Evolutionary conservation across 768 basidiomycete genomes (phyloP).

Genomic region (Gloeostereum incarnatum): DNA sequence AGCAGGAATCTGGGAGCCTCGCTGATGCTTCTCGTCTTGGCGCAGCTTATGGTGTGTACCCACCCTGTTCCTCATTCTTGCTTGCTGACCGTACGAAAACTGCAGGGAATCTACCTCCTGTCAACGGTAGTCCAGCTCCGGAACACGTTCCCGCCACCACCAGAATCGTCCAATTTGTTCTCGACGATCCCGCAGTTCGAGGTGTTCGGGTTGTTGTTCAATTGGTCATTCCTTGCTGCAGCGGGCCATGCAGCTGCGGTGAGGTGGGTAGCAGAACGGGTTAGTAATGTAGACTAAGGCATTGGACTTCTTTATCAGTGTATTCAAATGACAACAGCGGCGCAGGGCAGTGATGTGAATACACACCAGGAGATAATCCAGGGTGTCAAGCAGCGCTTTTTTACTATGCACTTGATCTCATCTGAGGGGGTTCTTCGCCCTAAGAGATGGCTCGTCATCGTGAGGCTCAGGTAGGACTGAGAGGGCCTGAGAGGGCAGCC

Average conservation of each 20-base stretch:
- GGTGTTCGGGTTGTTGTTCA: conserved; percentile 66
- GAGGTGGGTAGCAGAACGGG: conserved; percentile 47
- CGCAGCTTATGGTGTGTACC: conserved; percentile 69
- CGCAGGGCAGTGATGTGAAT: too few relatives aligned
- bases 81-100: too few relatives aligned
- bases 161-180: conserved; percentile 43
- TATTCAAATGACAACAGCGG: too few relatives aligned
- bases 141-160: conserved; percentile 65
- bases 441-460: too few relatives aligned
- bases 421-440: too few relatives aligned
- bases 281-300: too few relatives aligned
- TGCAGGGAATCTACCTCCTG: conserved; percentile 76
- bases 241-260: conserved; percentile 35
- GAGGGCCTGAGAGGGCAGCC: too few relatives aligned
- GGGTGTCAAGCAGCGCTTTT: too few relatives aligned
- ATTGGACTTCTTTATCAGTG: too few relatives aligned
- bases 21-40: conserved; percentile 66
- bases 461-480: too few relatives aligned
- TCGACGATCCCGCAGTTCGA: conserved; percentile 65
- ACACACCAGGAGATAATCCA: too few relatives aligned
- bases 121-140: conserved; percentile 79
- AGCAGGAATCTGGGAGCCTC: conserved; percentile 66
- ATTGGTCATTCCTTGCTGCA: conserved; percentile 61
- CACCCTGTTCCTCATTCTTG: conserved; percentile 1
- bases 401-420: too few relatives aligned